phyloP scores from a whole-genome alignment of 1,139 yeast species.

The Pneumocystis wakefieldiae region DNA sequence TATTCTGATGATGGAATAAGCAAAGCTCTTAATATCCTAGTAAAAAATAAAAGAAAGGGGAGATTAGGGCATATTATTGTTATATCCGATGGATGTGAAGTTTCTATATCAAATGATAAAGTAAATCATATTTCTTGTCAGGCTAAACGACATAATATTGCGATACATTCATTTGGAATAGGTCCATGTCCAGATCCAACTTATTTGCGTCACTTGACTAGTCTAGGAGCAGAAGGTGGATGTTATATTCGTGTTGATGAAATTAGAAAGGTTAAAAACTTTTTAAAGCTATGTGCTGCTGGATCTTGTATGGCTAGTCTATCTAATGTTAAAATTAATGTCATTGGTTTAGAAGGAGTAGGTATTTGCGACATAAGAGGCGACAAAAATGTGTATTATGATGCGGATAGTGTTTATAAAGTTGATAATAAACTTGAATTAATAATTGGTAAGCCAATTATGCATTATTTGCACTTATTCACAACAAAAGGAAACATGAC shows the following conservation, averaged over 20 bases:
- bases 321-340: background rate
- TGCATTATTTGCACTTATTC: background rate
- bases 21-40: background rate
- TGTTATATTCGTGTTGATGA: background rate
- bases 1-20: background rate
- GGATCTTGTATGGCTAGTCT: background rate
- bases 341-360: background rate
- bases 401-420: background rate
- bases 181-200: background rate
- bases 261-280: background rate
- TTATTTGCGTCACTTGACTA: background rate
- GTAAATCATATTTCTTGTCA: background rate
- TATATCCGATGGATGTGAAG: background rate
- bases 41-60: background rate
- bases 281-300: background rate
- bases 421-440: background rate
- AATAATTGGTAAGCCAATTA: background rate
- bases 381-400: background rate
- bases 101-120: background rate
- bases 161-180: background rate
- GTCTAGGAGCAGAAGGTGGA: background rate
- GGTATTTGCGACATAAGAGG: background rate
- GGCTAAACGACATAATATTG: background rate
- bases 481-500: background rate
- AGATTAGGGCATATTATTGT: background rate